Percentiles rank a stretch among this genome's conserved stretches.
These are phyloP conservation scores for Taphrina pruni DNA, from an alignment of 1,139 yeast genomes.

Conservation along the genomic window DNA sequence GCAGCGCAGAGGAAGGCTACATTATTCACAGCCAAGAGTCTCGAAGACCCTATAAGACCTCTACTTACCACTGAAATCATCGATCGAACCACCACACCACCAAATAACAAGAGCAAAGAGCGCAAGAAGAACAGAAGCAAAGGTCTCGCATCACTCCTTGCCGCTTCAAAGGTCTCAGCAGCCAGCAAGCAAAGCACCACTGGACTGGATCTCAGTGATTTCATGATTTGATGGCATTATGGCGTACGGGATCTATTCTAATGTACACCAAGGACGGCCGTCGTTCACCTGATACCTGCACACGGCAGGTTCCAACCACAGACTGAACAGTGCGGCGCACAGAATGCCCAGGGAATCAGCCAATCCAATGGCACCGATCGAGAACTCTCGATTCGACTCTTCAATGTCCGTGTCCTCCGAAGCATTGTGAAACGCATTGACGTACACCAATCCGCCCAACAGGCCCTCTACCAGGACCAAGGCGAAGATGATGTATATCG, in stretches of 20 bases:
- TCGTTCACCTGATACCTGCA: slow-evolving; percentile 66
- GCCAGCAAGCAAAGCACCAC: background rate
- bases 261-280: slow-evolving; percentile 55
- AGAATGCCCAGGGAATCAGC: slow-evolving; percentile 91
- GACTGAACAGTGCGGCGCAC: slow-evolving; percentile 74
- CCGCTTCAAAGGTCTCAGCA: background rate
- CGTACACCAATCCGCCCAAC: slow-evolving; percentile 87
- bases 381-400: slow-evolving; percentile 70
- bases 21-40: background rate
- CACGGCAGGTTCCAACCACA: slow-evolving; percentile 74
- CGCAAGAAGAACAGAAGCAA: slow-evolving; percentile 15
- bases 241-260: slow-evolving; percentile 29
- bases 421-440: slow-evolving; percentile 81
- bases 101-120: slow-evolving; percentile 18
- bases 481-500: slow-evolving; percentile 66
- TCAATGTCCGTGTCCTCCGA: slow-evolving; percentile 63
- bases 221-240: slow-evolving; percentile 6
- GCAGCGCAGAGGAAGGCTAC: slow-evolving; percentile 1
- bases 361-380: slow-evolving; percentile 91
- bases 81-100: background rate
- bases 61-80: background rate
- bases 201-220: slow-evolving; percentile 20
- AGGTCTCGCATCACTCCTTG: slow-evolving; percentile 20
- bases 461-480: slow-evolving; percentile 82
- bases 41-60: background rate